Evolutionary conservation across 805 yeast species (phyloP), one percentile per base, ranked within the genome.

Genomic region (Wickerhamiella sergipiensis): DNA sequence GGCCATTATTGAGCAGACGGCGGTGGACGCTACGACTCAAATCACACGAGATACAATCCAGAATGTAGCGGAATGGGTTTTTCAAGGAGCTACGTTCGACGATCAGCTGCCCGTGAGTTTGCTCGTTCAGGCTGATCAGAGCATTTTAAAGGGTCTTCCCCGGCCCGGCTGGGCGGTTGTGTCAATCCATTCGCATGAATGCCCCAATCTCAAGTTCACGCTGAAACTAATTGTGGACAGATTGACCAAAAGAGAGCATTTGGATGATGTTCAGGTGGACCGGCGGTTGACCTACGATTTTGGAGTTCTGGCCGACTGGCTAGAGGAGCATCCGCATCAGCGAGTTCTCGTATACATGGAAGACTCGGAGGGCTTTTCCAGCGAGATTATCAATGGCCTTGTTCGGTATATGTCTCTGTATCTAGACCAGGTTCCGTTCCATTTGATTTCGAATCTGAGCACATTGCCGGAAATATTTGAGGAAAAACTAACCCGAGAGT

Each of bases 311-410:
- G 60, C 50, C 7, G 67, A 66, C 19, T 68, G 70, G 68, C 56
- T 59, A n/a, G 39, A 43, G 15, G 46, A 36, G 9, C 54, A 53
- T 21, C 21, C 49, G 8, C 13, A 52, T 8, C 46, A 52, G 17
- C 43, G 48, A 1, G 50, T 64, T 39, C 49, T 69, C 21, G 64
- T 66, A 9, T 50, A 64, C 13, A 50, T 69, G 2, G 71, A 70
- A 23, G 72, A 70, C 52, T 64, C 71, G 3, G 72, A 68, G 29
- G 61, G 69, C 9, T 70, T 69, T 54, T 65, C 64, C 4, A 49
- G 54, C 2, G 48, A 52, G 1, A 53, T 69, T 1, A 48, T 69
- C 5, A 43, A 65, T 0, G 61, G 58, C 2, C 53, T 68, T 23
- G 54, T 69, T 15, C 50, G 52, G 12, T 59, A 67, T 57, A 57